Evolutionary conservation across 495 filamentous ascomycete genomes (phyloP).

Genomic region (Emericellopsis terricola): DNA sequence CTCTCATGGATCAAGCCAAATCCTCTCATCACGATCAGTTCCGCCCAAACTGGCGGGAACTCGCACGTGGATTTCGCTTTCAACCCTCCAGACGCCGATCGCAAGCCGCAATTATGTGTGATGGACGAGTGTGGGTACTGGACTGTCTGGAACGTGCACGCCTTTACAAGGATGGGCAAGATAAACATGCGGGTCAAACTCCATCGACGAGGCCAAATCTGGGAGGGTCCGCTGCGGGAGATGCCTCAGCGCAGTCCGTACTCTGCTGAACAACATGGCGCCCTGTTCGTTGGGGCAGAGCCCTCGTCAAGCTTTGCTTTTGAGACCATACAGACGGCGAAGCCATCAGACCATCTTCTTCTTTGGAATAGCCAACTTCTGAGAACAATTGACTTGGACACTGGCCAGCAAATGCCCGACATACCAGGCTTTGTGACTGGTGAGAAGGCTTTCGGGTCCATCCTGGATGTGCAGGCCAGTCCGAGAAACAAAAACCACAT

Average conservation of each 20-base stretch:
- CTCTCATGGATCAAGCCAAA: conserved; percentile 36
- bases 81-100: conserved; percentile 43
- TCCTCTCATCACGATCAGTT: conserved; percentile 27
- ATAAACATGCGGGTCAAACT: not conserved
- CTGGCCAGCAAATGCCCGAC: not conserved
- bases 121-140: conserved; percentile 45
- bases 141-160: conserved; percentile 41
- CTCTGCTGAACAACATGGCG: not conserved
- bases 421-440: not conserved
- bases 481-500: conserved; percentile 20
- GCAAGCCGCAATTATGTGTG: conserved; percentile 28
- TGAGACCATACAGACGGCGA: not conserved
- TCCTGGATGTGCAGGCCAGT: conserved; percentile 30
- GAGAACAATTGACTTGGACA: not conserved
- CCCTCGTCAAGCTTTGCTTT: no score
- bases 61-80: conserved; percentile 48
- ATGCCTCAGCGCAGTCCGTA: not conserved
- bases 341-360: not conserved
- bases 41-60: conserved; percentile 23
- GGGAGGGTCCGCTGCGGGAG: not conserved
- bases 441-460: conserved; percentile 13
- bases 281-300: conserved; percentile 1
- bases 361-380: conserved; percentile 2
- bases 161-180: not conserved
- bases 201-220: conserved; percentile 1